Evolutionary conservation across 139 green algal genomes (phyloP), one percentile per base, ranked within the genome.

Genomic region (Chlamydomonas sp.): DNA sequence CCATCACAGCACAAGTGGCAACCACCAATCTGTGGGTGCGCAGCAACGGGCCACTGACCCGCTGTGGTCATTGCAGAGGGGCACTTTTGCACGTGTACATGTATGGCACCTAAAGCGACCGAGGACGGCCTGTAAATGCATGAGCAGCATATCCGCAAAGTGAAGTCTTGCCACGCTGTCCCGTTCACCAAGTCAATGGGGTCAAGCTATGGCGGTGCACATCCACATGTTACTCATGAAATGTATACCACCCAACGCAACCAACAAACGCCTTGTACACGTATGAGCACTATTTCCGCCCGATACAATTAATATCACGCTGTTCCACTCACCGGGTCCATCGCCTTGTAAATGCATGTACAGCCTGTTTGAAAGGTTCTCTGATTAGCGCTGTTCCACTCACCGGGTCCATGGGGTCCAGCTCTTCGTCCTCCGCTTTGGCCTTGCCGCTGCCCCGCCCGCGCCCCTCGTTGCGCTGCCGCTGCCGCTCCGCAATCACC

Each of bases 351-450:
- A 49, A 49, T 49, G 31, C 31, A 49, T 49, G 31, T 49, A 49
- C 31, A 49, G 31, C 31, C 31, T 49, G 31, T 49, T 49, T 49
- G 31, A 49, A 49, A 49, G 31, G 31, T 49, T 49, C 31, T 49
- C 31, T 49, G 31, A 49, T 49, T 49, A 49, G 31, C 31, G 31
- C 31, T 49, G 31, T 49, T 49, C 31, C 62, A 7, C 94, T 91
- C 84, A 96, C 94, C 84, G 95, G 95, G 63, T 97, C 95, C 95
- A 97, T 97, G 10, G 95, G 95, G 75, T 97, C 95, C 14, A 96
- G n/a, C 14, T 86, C 91, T 0, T 96, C 94, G 2, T 86, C 78
- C 79, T 83, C 79, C 67, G 63, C 9, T 17, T 80, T 63, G 61
- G 59, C 49, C 83, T 89, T 78, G 61, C 58, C 49, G 15, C 59